Base-by-base conservation (phyloP, 23 red algal species). In the Porphyridium purpureum region DNA sequence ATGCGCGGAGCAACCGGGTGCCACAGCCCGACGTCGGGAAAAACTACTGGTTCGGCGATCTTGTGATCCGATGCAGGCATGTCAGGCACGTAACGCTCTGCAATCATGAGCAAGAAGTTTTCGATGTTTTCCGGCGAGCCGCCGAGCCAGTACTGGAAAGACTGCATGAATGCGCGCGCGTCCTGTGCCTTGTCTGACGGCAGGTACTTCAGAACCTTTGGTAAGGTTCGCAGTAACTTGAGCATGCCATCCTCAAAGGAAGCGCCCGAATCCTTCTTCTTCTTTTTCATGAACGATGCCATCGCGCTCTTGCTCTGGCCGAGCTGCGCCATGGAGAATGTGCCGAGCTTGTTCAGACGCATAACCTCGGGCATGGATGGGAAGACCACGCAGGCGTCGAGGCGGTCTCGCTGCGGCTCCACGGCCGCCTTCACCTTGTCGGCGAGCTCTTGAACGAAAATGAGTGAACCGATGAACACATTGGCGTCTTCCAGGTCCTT, bases 141-240 rank as follows among this genome's bases (percentile, higher is more conserved):
- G 14, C 90, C 90, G 1, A 98, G 72, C 90, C 90, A 98, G 66
- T 98, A 98, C 35, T 98, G 90, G 66, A 98, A 98, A 4, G 80
- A 86, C 0, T 86, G 58, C 79, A 98, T 98, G 58, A 86, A 98
- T 4, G 76, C 72, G 20, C 90, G 64, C 55, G 90, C 90, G 68
- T 98, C 90, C 57, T 98, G 90, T 2, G 90, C 90, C 67, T 98
- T 98, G 57, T 98, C 90, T 31, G 62, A 82, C 20, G 90, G 90
- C 23, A 98, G 69, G 64, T 98, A 98, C 76, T 98, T 98, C n/a
- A 98, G 90, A 2, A 98, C 90, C 52, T 98, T 98, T 11, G 90
- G 90, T 4, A 98, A 73, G 5, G 90, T 98, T 15, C 90, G 51
- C 32, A 98, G 50, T 19, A 98, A 52, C 29, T 83, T 83, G 27